Base-by-base conservation (phyloP, 2,329 filamentous ascomycete species). In the Stagonosporopsis chrysanthemi region DNA sequence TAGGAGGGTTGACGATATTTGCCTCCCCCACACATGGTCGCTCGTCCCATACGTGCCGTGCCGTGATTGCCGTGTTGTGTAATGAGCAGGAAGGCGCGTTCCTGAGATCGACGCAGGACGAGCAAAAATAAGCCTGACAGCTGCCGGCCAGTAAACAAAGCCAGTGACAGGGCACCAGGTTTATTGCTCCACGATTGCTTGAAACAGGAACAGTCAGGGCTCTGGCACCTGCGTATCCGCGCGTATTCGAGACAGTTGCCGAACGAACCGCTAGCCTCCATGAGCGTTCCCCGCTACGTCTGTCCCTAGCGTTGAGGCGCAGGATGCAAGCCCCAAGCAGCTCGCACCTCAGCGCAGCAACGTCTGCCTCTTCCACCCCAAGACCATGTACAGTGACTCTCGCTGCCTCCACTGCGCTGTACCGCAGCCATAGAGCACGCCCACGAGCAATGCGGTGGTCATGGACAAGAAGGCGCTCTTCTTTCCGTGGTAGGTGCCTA, bases 401-500 rank as follows among this genome's bases (percentile, higher is more conserved):
- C 57, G 62, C 54, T 59, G 56, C 58, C 47, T 58, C 56, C 63
- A 64, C 68, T 68, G 68, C 63, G 48, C 57, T 50, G 57, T 40
- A 44, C 60, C 54, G 67, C 68, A 65, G 64, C 51, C 58, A 39
- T 71, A 67, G 58, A 54, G 42, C 43, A 49, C 61, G 49, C 43
- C 44, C 38, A 36, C 61, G 54, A 65, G 69, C 66, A 67, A 73
- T 73, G 71, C 65, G 57, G 65, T 63, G 56, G 68, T 60, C 68
- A 74, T 74, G 72, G 69, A 72, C 67, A 70, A 65, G 63, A 73
- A 70, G 69, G 69, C 68, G 63, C 68, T 73, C 63, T 56, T 75
- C 62, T 71, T 72, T 61, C 72, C 70, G 47, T 72, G 70, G 71
- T 73, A 65, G 59, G 65, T 61, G 46, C 52, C 49, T 53, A 41